A percentile compares a stretch with the other conserved stretches of the same genome.
These are phyloP conservation scores for Hebeloma cylindrosporum DNA, from an alignment of 768 basidiomycete genomes.

Conservation along the genomic window DNA sequence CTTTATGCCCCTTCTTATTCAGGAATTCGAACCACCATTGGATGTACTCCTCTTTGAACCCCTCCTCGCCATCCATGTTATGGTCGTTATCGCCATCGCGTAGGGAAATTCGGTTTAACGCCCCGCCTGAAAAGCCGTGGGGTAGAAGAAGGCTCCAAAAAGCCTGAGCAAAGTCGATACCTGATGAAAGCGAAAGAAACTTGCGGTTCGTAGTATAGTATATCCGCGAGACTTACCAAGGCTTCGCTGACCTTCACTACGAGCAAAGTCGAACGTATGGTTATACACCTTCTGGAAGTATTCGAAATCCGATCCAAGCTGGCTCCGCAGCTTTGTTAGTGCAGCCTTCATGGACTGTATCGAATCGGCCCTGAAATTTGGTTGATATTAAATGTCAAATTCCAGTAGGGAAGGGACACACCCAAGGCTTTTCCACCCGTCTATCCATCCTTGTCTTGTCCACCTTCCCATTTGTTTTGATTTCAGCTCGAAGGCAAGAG, in stretches of 20 bases:
- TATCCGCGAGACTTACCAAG: slow-evolving; percentile 49
- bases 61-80: slow-evolving; percentile 47
- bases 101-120: slow-evolving; percentile 45
- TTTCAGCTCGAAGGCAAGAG: slow-evolving; percentile 79
- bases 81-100: slow-evolving; percentile 45
- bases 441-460: slow-evolving; percentile 68
- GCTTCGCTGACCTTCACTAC: slow-evolving; percentile 74
- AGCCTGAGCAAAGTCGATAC: slow-evolving; percentile 66
- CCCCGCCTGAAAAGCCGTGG: slow-evolving; percentile 67
- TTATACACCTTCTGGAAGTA: slow-evolving; percentile 82
- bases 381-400: not conserved
- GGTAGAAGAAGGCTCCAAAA: slow-evolving; percentile 81
- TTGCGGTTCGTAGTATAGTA: not conserved
- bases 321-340: slow-evolving; percentile 53
- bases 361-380: slow-evolving; percentile 56
- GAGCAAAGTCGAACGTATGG: slow-evolving; percentile 80
- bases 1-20: slow-evolving; percentile 61
- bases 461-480: slow-evolving; percentile 74
- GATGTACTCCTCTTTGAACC: slow-evolving; percentile 64
- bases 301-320: slow-evolving; percentile 59
- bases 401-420: slow-evolving; percentile 37
- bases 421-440: slow-evolving; percentile 79
- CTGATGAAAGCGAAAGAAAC: slow-evolving; percentile 33
- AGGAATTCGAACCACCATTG: slow-evolving; percentile 83
- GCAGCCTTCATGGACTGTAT: slow-evolving; percentile 58